Evolutionary conservation across 2,329 filamentous ascomycete species (phyloP), one percentile per base, ranked within the genome.

Genomic region (Aureobasidium sp.): DNA sequence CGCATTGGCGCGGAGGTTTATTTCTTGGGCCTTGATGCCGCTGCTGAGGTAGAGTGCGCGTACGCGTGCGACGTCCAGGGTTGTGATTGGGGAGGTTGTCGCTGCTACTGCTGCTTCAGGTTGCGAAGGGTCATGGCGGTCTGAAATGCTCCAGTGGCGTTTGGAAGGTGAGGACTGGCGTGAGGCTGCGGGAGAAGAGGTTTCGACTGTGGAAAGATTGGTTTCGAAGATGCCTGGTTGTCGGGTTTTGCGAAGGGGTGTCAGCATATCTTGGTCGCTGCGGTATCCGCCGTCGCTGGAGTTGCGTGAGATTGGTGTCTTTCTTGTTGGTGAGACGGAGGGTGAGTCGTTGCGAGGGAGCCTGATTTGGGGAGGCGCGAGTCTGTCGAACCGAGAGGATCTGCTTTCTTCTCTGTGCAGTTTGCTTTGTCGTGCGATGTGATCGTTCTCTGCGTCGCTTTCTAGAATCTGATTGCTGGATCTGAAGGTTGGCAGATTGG

Each of bases 11-110:
- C 85, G 80, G 3, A 83, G 79, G 24, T 77, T 76, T 52, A 96
- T 87, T 63, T 93, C 88, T 62, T 83, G 83, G 0, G 91, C 90
- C 70, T 94, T 95, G 63, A 96, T 84, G n/a, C 90, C 90, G 0
- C 89, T 88, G 58, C 84, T 86, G 19, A 95, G 74, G 35, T 95
- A 79, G 7, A 94, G 75, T 0, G 88, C 80, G 54, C 83, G 79
- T 2, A 90, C 77, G n/a, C 89, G 83, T 14, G 86, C 86, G 50
- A 95, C 79, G 61, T 96, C 91, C n/a, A 80, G 80, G 61, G 79
- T 81, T 8, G 77, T 83, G n/a, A n/a, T n/a, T n/a, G n/a, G n/a
- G 25, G 86, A 67, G 10, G 64, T 54, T 12, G 29, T 24, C 12
- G 25, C 22, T 16, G 24, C 24, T 8, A 21, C 65, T 67, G n/a